A percentile compares a stretch with the other conserved stretches of the same genome.
These are phyloP conservation scores for Tricholoma sp. DNA, from an alignment of 768 basidiomycete genomes.

Conservation along the genomic window DNA sequence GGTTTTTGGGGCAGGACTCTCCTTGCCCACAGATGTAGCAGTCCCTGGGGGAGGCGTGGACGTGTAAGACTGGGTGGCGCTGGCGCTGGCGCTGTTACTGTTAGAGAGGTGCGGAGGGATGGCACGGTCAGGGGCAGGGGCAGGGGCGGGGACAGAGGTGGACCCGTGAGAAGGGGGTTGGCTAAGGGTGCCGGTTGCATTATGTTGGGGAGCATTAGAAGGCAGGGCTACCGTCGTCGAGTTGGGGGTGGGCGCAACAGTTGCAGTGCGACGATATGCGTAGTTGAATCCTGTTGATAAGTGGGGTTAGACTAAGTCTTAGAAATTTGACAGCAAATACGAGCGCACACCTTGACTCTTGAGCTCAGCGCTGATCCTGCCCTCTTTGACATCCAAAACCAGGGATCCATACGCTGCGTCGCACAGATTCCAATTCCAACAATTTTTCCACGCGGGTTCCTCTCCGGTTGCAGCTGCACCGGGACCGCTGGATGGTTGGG, in stretches of 20 bases:
- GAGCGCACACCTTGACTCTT: conserved; percentile 75
- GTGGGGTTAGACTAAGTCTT: neutral
- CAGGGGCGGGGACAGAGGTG: conserved; percentile 34
- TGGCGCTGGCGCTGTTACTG: conserved; percentile 29
- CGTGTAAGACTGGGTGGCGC: conserved; percentile 27
- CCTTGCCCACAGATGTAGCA: conserved; percentile 26
- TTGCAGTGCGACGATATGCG: conserved; percentile 78
- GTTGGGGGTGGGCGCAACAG: conserved; percentile 53
- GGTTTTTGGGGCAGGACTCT: conserved; percentile 33
- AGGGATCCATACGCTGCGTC: conserved; percentile 92
- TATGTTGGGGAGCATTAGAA: conserved; percentile 7
- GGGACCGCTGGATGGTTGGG: conserved; percentile 39
- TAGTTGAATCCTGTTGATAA: conserved; percentile 81
- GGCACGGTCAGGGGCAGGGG: conserved; percentile 22
- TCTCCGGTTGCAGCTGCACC: conserved; percentile 58
- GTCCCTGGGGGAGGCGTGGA: conserved; percentile 33
- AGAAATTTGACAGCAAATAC: neutral
- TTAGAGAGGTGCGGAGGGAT: conserved; percentile 23
- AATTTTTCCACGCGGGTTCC: conserved; percentile 96
- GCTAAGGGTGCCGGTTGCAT: conserved; percentile 15
- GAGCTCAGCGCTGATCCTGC: conserved; percentile 86
- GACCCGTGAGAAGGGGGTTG: conserved; percentile 32
- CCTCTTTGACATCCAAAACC: conserved; percentile 85
- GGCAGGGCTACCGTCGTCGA: conserved; percentile 50
- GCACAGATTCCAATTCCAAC: conserved; percentile 98